Conservation (phyloP, 169 alveolate species). For the Cystoisospora suis region DNA sequence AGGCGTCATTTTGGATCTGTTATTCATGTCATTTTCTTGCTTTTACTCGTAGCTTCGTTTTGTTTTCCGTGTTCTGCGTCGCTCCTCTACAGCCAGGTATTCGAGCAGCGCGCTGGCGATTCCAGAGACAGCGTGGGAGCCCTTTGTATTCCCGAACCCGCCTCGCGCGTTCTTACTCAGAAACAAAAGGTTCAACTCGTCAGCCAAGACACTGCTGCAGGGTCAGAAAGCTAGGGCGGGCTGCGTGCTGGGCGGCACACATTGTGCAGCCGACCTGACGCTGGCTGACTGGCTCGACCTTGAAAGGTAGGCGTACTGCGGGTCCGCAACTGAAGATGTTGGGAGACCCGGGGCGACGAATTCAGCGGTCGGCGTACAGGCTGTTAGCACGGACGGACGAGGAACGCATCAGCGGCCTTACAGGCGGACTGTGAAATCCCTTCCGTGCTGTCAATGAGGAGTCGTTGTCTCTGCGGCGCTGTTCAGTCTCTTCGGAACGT, state of each 20-base stretch:
- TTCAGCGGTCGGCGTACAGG: no score
- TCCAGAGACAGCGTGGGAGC: conserved; percentile 59
- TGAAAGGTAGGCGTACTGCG: neutral
- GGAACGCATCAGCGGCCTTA: no score
- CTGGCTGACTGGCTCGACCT: conserved; percentile 2
- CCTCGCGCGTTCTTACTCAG: conserved; percentile 55
- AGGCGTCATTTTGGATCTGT: no score
- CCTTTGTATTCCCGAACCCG: conserved; percentile 63
- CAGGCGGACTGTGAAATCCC: neutral
- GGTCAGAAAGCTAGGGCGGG: neutral
- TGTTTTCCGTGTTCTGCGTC: no score
- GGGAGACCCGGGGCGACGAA: no score
- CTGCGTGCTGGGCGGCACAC: neutral
- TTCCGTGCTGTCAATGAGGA: no score
- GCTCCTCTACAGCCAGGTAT: conserved; percentile 9
- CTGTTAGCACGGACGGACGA: no score
- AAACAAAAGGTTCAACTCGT: neutral
- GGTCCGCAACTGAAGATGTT: no score
- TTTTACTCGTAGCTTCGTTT: no score
- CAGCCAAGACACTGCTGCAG: neutral
- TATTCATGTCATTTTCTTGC: no score
- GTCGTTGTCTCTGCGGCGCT: no score
- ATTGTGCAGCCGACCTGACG: neutral
- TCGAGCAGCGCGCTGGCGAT: conserved; percentile 39
- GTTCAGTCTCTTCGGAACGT: no score